Percentiles rank a stretch among this genome's conserved stretches.
Conservation (phyloP, 1,139 yeast genomes). For the Blastobotrys buckinghamii region DNA sequence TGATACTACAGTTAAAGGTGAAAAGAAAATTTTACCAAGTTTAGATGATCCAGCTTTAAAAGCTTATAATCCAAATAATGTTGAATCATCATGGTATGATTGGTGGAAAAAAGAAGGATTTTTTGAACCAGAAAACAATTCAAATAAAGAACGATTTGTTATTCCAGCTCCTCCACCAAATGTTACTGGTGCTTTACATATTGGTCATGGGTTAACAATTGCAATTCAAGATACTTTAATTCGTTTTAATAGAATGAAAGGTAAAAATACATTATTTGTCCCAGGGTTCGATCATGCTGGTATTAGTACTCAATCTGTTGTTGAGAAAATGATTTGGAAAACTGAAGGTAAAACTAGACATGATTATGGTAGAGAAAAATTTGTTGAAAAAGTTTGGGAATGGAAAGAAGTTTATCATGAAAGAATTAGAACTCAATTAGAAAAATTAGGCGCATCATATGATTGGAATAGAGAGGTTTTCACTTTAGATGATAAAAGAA, state of each 20-base stretch:
- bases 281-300: conserved; percentile 99
- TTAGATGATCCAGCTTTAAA: conserved; percentile 91
- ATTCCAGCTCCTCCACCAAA: conserved; percentile 99
- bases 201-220: conserved; percentile 96
- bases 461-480: conserved; percentile 95
- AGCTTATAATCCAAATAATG: conserved; percentile 87
- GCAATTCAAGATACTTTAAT: conserved; percentile 91
- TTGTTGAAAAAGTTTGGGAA: conserved; percentile 87
- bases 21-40: conserved; percentile 77
- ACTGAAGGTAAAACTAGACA: conserved; percentile 86
- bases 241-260: conserved; percentile 95
- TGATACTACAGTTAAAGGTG: conserved; percentile 81
- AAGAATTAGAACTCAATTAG: conserved; percentile 78
- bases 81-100: conserved; percentile 94
- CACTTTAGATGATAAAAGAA: conserved; percentile 75
- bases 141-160: conserved; percentile 73
- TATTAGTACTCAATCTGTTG: conserved; percentile 97
- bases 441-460: conserved; percentile 89
- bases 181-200: conserved; percentile 97
- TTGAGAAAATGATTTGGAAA: conserved; percentile 93
- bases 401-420: conserved; percentile 95
- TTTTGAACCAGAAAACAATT: conserved; percentile 81
- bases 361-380: conserved; percentile 89
- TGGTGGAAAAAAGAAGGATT: conserved; percentile 94
- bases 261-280: conserved; percentile 83